Percentiles rank a stretch among this genome's conserved stretches.
phyloP scores from a whole-genome alignment of 1,284 basidiomycete species.

The Amylostereum areolatum region DNA sequence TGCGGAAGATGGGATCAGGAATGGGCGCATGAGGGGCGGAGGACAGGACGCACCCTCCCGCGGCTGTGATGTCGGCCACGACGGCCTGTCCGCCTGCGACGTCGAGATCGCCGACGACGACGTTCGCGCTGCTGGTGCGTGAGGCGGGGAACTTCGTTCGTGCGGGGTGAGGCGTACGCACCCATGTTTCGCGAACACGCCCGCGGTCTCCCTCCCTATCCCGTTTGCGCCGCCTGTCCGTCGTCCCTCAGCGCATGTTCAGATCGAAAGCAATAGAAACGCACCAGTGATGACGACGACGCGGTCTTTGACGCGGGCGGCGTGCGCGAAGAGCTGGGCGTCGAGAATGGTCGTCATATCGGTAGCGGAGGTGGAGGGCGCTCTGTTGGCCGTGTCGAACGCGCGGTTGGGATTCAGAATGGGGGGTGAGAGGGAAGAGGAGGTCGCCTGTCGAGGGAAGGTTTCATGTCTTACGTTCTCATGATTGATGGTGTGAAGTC shows the following conservation, averaged over 20 bases:
- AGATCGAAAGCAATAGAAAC: not conserved
- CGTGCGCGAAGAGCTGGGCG: slow-evolving; percentile 2
- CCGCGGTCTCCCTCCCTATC: slow-evolving; percentile 45
- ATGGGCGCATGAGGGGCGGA: no score
- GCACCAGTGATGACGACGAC: slow-evolving; percentile 11
- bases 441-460: no score
- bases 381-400: no score
- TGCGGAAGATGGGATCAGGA: no score
- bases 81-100: slow-evolving; percentile 31
- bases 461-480: no score
- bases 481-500: no score
- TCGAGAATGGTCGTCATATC: slow-evolving; percentile 5
- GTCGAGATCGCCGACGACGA: slow-evolving; percentile 51
- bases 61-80: slow-evolving; percentile 33
- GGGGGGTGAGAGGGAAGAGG: no score
- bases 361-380: no score
- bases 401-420: no score
- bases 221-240: slow-evolving; percentile 46
- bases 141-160: not conserved
- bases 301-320: slow-evolving; percentile 5
- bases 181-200: slow-evolving; percentile 41
- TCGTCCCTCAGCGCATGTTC: not conserved
- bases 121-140: slow-evolving; percentile 28
- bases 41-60: slow-evolving; percentile 40
- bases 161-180: slow-evolving; percentile 19